Evolutionary conservation across 2,329 filamentous ascomycete species (phyloP).

Genomic region (Alternaria burnsii): DNA sequence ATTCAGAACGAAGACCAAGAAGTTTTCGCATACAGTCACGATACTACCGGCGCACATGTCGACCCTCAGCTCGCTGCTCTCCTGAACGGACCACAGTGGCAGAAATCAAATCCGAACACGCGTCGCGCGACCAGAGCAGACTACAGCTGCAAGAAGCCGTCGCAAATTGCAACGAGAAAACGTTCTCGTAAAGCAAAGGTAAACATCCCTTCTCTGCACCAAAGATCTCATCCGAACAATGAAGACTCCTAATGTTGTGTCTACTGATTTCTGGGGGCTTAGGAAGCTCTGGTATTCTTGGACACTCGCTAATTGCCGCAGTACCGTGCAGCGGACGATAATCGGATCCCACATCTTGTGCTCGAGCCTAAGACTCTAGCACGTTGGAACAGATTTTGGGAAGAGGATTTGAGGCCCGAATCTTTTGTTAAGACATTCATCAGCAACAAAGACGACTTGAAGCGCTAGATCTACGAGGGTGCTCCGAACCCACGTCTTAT

Average conservation of each 20-base stretch:
- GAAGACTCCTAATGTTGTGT: background rate
- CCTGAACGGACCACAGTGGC: constrained; percentile 13
- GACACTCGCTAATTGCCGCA: constrained; percentile 9
- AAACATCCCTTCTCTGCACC: background rate
- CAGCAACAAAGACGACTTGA: constrained; percentile 19
- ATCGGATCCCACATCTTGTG: background rate
- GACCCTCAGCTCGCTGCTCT: constrained; percentile 1
- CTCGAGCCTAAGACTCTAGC: background rate
- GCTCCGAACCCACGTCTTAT: constrained; percentile 4
- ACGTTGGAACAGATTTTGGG: constrained; percentile 10
- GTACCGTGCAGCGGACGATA: constrained; percentile 2
- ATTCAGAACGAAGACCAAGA: constrained; percentile 7
- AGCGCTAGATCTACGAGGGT: constrained; percentile 23
- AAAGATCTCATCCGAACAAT: too few species aligned
- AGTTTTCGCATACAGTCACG: background rate
- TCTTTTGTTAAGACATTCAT: constrained; percentile 22
- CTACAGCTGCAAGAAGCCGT: constrained; percentile 9
- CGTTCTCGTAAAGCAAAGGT: constrained; percentile 1
- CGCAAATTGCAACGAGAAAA: background rate
- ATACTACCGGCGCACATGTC: background rate
- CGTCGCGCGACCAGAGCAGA: constrained; percentile 15
- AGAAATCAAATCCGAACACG: constrained; percentile 7
- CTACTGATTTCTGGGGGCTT: background rate
- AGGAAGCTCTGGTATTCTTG: background rate
- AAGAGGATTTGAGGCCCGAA: constrained; percentile 11